Conservation (phyloP, 306 rosid species). For the Quercus mongolica region DNA sequence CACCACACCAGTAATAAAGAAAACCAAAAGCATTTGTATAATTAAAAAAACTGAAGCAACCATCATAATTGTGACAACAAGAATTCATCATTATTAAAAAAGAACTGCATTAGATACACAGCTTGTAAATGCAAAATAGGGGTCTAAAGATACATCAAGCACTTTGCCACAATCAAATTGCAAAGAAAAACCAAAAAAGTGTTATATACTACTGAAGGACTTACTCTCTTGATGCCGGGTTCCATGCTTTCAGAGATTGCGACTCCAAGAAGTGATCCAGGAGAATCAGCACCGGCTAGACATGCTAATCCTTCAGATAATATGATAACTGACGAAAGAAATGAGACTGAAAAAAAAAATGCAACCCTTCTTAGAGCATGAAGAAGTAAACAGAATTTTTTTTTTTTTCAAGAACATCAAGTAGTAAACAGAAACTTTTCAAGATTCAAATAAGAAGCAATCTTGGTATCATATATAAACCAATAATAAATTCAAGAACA, state of each 20-base stretch:
- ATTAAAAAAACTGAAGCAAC: background rate
- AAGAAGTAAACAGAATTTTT: no score
- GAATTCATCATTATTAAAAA: background rate
- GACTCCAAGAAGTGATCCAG: slow-evolving; percentile 23
- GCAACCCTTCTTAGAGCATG: background rate
- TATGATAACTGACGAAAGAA: slow-evolving; percentile 55
- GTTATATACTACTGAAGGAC: background rate
- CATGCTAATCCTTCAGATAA: slow-evolving; percentile 53
- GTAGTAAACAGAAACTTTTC: background rate
- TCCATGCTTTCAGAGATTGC: slow-evolving; percentile 84
- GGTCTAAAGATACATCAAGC: background rate
- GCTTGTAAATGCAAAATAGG: background rate
- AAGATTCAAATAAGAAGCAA: background rate
- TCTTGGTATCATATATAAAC: no score
- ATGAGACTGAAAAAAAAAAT: slow-evolving; percentile 43
- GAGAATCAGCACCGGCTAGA: no score
- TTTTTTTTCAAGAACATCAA: background rate
- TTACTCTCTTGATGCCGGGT: slow-evolving; percentile 76
- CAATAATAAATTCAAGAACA: no score
- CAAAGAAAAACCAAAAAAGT: background rate
- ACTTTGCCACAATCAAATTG: background rate
- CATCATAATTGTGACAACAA: no score
- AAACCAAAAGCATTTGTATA: background rate
- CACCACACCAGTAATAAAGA: no score
- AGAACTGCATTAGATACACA: background rate